These are phyloP conservation scores for Scalesia atractyloides DNA, from an alignment of 129 eudicot species.

Conservation along the genomic window DNA sequence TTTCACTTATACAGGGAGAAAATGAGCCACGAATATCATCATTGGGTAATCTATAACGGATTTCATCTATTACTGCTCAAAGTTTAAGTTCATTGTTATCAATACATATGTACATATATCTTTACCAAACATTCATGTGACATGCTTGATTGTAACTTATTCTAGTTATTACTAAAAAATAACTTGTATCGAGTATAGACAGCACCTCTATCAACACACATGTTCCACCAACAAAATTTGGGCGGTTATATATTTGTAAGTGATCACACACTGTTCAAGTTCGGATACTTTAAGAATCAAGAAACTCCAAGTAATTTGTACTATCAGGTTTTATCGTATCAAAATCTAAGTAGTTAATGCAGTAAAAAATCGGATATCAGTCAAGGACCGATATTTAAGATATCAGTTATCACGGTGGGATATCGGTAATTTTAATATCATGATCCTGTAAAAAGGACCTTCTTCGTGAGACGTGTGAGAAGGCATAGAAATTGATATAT, in stretches of 20 bases:
- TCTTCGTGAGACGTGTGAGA: no score
- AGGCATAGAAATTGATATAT: no score
- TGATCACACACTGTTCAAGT: slow-evolving; percentile 3
- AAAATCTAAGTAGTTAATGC: neutral
- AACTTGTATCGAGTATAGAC: neutral
- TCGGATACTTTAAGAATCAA: neutral
- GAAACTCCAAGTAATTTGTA: neutral
- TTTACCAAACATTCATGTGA: neutral
- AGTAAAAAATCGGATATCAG: no score
- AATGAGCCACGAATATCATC: neutral
- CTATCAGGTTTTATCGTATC: neutral
- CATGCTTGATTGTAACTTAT: slow-evolving; percentile 5
- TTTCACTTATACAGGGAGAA: neutral
- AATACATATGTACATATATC: neutral
- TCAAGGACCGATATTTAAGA: no score
- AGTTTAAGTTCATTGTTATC: neutral
- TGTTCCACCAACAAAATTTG: neutral
- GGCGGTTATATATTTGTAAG: neutral
- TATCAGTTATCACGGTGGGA: no score
- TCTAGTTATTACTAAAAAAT: neutral
- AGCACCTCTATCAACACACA: neutral
- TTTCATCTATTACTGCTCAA: slow-evolving; percentile 2
- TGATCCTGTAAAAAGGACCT: no score
- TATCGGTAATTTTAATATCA: no score
- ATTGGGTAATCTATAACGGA: neutral